phyloP scores from a whole-genome alignment of 352 stramenopile species.

The Globisporangium paddicum region DNA sequence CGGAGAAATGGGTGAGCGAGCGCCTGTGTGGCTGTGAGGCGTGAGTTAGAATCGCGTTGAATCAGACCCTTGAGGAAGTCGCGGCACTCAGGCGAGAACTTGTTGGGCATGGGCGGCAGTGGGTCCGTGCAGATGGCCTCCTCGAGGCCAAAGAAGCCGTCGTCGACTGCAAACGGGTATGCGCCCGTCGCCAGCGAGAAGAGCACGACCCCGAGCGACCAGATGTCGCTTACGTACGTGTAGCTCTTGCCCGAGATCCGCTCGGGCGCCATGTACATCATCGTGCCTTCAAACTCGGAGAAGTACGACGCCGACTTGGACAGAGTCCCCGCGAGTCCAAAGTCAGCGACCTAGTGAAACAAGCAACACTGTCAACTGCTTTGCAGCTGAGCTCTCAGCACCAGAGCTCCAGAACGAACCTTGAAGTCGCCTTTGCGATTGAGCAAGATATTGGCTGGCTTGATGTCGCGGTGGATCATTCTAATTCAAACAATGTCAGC shows the following conservation, averaged over 20 bases:
- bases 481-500: constrained; percentile 16
- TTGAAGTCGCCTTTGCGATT: constrained; percentile 84
- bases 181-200: constrained; percentile 60
- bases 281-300: constrained; percentile 87
- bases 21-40: constrained; percentile 83
- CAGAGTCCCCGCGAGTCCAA: constrained; percentile 71
- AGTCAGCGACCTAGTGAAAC: constrained; percentile 55
- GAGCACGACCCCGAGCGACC: constrained; percentile 71
- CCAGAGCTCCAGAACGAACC: constrained; percentile 20
- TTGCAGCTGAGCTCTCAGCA: too few relatives aligned
- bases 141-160: constrained; percentile 82
- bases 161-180: constrained; percentile 69
- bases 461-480: constrained; percentile 89
- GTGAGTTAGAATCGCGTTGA: constrained; percentile 71
- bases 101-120: constrained; percentile 64
- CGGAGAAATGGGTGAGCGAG: constrained; percentile 88
- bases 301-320: constrained; percentile 77
- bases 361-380: background rate
- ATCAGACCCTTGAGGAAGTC: constrained; percentile 93
- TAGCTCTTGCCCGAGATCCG: constrained; percentile 88
- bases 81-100: constrained; percentile 85
- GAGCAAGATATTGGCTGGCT: constrained; percentile 88
- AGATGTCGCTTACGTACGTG: constrained; percentile 73
- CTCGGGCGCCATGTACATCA: constrained; percentile 95
- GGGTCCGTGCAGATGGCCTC: constrained; percentile 77